Evolutionary conservation across 2,329 filamentous ascomycete species (phyloP).

Genomic region (Botrytis sinoallii): DNA sequence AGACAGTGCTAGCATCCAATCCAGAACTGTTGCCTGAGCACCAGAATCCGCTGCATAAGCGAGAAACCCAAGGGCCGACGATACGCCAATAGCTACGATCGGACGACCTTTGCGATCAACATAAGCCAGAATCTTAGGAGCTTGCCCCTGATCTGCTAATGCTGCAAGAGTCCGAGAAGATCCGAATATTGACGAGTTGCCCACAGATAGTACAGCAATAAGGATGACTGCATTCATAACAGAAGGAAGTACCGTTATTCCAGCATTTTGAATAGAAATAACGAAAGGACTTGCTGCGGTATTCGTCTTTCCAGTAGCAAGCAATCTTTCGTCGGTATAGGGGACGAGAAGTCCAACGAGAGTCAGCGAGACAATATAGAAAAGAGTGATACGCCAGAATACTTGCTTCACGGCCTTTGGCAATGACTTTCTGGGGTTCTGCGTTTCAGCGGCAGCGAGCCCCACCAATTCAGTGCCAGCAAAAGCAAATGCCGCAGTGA

Average conservation of each 20-base stretch:
- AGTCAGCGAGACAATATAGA: slow-evolving; percentile 81
- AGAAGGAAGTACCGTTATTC: slow-evolving; percentile 75
- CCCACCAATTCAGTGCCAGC: slow-evolving; percentile 74
- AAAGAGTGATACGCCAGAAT: slow-evolving; percentile 89
- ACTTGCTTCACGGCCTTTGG: slow-evolving; percentile 89
- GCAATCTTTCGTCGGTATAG: slow-evolving; percentile 63
- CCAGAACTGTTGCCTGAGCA: slow-evolving; percentile 58
- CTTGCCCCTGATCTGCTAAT: slow-evolving; percentile 82
- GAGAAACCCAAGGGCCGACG: slow-evolving; percentile 68
- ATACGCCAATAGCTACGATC: slow-evolving; percentile 66
- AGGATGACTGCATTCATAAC: slow-evolving; percentile 96
- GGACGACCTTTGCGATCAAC: slow-evolving; percentile 81
- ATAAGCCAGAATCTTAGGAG: slow-evolving; percentile 73
- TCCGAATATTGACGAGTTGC: slow-evolving; percentile 88
- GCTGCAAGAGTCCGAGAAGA: slow-evolving; percentile 87
- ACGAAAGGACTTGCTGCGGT: slow-evolving; percentile 85
- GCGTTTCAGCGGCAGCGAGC: slow-evolving; percentile 73
- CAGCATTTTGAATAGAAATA: slow-evolving; percentile 82
- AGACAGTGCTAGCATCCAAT: slow-evolving; percentile 76
- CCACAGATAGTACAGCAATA: slow-evolving; percentile 83
- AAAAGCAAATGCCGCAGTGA: slow-evolving; percentile 74
- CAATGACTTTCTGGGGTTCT: slow-evolving; percentile 75
- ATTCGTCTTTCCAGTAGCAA: slow-evolving; percentile 58
- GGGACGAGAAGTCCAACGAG: slow-evolving; percentile 81
- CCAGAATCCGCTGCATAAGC: slow-evolving; percentile 69